Percentiles rank a stretch among this genome's conserved stretches.
Evolutionary conservation across 768 basidiomycete genomes (phyloP).

Genomic region (Trametes villosa): DNA sequence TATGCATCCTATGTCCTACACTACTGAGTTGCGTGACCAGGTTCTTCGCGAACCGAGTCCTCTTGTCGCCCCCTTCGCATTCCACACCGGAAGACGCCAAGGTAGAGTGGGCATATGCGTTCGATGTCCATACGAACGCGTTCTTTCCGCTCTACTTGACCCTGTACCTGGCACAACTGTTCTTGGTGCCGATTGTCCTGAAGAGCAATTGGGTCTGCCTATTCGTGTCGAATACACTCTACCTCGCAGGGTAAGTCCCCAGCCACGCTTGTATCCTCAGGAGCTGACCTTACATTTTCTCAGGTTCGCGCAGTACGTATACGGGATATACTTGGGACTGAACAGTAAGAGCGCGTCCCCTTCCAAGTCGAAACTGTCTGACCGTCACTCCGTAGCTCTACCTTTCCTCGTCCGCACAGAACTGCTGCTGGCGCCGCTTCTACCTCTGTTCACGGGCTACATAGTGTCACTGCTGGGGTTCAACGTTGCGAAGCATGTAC

Average conservation of each 20-base stretch:
- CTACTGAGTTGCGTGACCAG: too few relatives aligned
- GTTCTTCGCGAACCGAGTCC: slow-evolving; percentile 72
- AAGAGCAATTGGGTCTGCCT: slow-evolving; percentile 93
- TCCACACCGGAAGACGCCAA: slow-evolving; percentile 68
- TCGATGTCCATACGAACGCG: slow-evolving; percentile 95
- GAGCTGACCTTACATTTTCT: not conserved
- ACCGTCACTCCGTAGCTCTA: slow-evolving; percentile 56
- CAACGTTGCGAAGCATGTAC: slow-evolving; percentile 85
- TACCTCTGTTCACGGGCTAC: slow-evolving; percentile 87
- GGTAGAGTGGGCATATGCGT: slow-evolving; percentile 94
- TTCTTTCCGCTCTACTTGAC: slow-evolving; percentile 95
- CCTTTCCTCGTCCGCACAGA: slow-evolving; percentile 93
- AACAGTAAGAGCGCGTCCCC: slow-evolving; percentile 54
- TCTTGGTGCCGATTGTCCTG: slow-evolving; percentile 82
- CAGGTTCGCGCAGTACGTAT: slow-evolving; percentile 88
- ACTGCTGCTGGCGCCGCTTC: slow-evolving; percentile 85
- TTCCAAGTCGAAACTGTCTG: slow-evolving; percentile 10
- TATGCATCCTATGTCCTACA: slow-evolving; percentile 6
- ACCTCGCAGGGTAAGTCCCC: slow-evolving; percentile 77
- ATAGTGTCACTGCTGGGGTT: slow-evolving; percentile 87
- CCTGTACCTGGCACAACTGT: slow-evolving; percentile 86
- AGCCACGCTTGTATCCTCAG: not conserved
- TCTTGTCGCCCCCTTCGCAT: slow-evolving; percentile 74
- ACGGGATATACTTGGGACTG: slow-evolving; percentile 87
- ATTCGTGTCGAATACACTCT: slow-evolving; percentile 90